Conservation (phyloP, 177 flowering plant genomes). For the Vitis hybrid region DNA sequence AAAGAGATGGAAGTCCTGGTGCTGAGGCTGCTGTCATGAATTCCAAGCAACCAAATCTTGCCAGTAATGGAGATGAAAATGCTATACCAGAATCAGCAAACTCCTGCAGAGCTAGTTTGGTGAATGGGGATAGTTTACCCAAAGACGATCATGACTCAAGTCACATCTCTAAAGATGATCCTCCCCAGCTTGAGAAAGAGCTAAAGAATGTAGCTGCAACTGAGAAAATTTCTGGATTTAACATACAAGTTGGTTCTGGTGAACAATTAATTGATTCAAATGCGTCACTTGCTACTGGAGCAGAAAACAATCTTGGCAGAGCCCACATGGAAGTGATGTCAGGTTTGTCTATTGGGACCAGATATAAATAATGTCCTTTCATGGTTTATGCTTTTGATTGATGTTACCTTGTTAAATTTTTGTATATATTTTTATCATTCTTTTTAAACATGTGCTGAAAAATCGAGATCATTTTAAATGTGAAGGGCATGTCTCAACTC, state of each 20-base stretch:
- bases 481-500: slow-evolving; percentile 43
- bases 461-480: slow-evolving; percentile 20
- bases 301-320: slow-evolving; percentile 39
- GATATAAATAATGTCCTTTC: background rate
- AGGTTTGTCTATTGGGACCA: slow-evolving; percentile 29
- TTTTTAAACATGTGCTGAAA: background rate
- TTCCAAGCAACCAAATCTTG: slow-evolving; percentile 34
- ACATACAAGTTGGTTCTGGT: slow-evolving; percentile 27
- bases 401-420: background rate
- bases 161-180: slow-evolving; percentile 27
- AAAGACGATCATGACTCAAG: slow-evolving; percentile 42
- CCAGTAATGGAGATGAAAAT: slow-evolving; percentile 38
- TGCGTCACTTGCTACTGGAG: slow-evolving; percentile 37
- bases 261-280: slow-evolving; percentile 32
- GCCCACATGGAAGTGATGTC: slow-evolving; percentile 34
- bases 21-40: slow-evolving; percentile 29
- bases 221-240: slow-evolving; percentile 34
- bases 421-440: background rate
- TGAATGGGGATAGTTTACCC: slow-evolving; percentile 36
- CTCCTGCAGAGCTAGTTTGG: slow-evolving; percentile 31
- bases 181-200: slow-evolving; percentile 30
- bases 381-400: background rate
- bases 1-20: slow-evolving; percentile 46
- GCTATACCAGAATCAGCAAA: slow-evolving; percentile 32
- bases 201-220: slow-evolving; percentile 22